These are phyloP conservation scores for Sicyos baderoa DNA, from an alignment of 306 rosid genomes.

Conservation along the genomic window DNA sequence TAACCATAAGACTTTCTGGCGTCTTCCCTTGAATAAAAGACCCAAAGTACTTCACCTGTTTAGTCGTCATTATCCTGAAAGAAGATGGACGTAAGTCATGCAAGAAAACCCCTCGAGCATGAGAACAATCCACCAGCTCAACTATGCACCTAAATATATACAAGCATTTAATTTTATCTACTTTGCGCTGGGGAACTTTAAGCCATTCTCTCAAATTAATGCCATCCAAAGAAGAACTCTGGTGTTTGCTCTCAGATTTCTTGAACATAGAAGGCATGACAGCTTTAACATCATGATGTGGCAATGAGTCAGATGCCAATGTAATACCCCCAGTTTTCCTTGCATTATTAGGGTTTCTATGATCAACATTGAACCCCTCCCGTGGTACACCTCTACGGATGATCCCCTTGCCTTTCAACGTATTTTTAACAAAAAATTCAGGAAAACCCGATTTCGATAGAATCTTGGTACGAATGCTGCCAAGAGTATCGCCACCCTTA, in stretches of 20 bases:
- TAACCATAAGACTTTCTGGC: constrained; percentile 27
- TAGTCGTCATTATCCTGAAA: constrained; percentile 47
- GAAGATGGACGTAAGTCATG: constrained; percentile 62
- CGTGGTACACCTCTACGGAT: constrained; percentile 42
- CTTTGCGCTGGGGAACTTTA: constrained; percentile 37
- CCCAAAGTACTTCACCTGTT: constrained; percentile 53
- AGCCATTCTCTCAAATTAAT: constrained; percentile 79
- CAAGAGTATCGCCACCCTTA: constrained; percentile 40
- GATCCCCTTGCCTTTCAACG: constrained; percentile 78
- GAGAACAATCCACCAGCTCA: constrained; percentile 55
- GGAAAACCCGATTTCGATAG: constrained; percentile 79
- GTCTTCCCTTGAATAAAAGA: constrained; percentile 37
- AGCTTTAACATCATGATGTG: constrained; percentile 30
- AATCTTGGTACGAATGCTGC: constrained; percentile 66
- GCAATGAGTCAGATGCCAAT: constrained; percentile 30
- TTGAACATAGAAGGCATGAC: constrained; percentile 29
- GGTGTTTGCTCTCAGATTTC: constrained; percentile 25
- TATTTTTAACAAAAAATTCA: constrained; percentile 63
- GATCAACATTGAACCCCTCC: constrained; percentile 30
- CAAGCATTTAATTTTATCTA: constrained; percentile 50
- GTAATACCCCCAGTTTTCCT: constrained; percentile 30
- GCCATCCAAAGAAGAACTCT: constrained; percentile 42
- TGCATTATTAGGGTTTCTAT: constrained; percentile 33
- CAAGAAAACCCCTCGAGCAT: constrained; percentile 63
- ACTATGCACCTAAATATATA: constrained; percentile 61